Evolutionary conservation across 2,329 filamentous ascomycete species (phyloP).

Genomic region (Endoconidiophora polonica): DNA sequence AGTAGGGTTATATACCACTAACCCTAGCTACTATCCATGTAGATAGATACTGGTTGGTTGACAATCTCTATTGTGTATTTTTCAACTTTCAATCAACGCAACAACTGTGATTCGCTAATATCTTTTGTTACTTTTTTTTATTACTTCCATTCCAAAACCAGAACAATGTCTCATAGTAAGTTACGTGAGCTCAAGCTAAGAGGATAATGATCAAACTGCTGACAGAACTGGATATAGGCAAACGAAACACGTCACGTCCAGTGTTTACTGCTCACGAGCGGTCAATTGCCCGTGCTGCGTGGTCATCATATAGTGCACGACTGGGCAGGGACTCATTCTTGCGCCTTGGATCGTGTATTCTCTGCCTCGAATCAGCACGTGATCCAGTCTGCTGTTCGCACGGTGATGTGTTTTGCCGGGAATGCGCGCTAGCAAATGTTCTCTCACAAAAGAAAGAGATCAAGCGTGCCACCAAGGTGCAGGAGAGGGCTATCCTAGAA

Average conservation of each 20-base stretch:
- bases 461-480: conserved; percentile 55
- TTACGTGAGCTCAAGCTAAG: not conserved
- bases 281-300: conserved; percentile 60
- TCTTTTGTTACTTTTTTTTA: not conserved
- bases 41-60: too few species aligned
- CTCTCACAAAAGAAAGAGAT: conserved; percentile 83
- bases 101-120: too few species aligned
- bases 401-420: conserved; percentile 87
- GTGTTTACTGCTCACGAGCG: conserved; percentile 93
- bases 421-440: conserved; percentile 86
- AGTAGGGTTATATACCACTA: too few species aligned
- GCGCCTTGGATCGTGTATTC: conserved; percentile 71
- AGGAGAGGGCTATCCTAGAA: conserved; percentile 28
- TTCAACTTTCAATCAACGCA: too few species aligned
- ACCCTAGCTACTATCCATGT: too few species aligned
- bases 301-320: conserved; percentile 69
- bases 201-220: not conserved
- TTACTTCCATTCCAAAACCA: not conserved
- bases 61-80: too few species aligned
- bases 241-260: conserved; percentile 78
- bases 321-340: conserved; percentile 83
- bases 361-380: conserved; percentile 69
- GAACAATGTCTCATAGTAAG: conserved; percentile 34
- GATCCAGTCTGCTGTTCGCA: conserved; percentile 69
- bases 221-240: conserved; percentile 29